Conservation (phyloP, 1,139 yeast species). For the Saccharomyces hybrid region DNA sequence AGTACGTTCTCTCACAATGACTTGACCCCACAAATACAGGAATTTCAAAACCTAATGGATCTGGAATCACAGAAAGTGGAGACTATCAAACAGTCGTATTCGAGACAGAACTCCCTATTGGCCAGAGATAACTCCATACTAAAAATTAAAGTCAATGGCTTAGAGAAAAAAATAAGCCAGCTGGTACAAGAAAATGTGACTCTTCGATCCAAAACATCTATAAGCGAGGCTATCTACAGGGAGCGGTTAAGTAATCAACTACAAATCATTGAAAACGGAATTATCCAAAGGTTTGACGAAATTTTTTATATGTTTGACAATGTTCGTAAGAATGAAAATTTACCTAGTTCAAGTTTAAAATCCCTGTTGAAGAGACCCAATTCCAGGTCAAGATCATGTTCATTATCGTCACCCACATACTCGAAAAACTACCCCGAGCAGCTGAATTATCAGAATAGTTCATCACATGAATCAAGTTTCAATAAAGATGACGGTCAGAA, state of each 20-base stretch:
- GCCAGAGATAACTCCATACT: slow-evolving; percentile 50
- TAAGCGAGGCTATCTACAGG: slow-evolving; percentile 29
- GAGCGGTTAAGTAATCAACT: slow-evolving; percentile 34
- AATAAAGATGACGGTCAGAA: slow-evolving; percentile 7
- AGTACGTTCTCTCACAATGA: background rate
- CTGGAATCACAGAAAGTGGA: slow-evolving; percentile 16
- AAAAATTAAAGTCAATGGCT: slow-evolving; percentile 41
- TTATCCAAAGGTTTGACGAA: slow-evolving; percentile 39
- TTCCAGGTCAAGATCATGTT: background rate
- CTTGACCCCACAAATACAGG: slow-evolving; percentile 18
- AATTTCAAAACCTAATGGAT: slow-evolving; percentile 22
- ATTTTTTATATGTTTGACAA: slow-evolving; percentile 37
- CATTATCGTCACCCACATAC: slow-evolving; percentile 1
- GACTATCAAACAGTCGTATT: slow-evolving; percentile 14
- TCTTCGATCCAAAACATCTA: slow-evolving; percentile 34
- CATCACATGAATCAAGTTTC: slow-evolving; percentile 4
- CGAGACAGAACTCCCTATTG: slow-evolving; percentile 42
- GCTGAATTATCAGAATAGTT: background rate
- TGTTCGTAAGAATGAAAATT: slow-evolving; percentile 34
- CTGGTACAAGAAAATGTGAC: slow-evolving; percentile 42
- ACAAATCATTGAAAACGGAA: slow-evolving; percentile 36
- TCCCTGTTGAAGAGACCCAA: background rate
- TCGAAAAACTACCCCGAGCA: background rate
- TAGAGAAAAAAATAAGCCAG: slow-evolving; percentile 44
- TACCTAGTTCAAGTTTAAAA: slow-evolving; percentile 13